phyloP scores from a whole-genome alignment of 768 basidiomycete species.

The Cyathus striatus region DNA sequence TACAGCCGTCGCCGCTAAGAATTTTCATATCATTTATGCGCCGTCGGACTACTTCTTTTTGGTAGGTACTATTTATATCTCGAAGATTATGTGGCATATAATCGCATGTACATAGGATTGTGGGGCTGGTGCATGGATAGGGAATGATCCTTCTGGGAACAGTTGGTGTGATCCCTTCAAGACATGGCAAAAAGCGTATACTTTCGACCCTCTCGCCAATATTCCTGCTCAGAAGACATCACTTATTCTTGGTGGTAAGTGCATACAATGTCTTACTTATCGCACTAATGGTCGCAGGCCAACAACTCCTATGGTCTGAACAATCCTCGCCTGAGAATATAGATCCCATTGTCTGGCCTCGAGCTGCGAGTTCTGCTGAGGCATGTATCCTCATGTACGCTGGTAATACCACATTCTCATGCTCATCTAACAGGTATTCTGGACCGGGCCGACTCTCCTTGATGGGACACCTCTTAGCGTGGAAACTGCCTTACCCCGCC shows the following conservation, averaged over 20 bases:
- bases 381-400: conserved; percentile 8
- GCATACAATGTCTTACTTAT: background rate
- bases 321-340: conserved; percentile 64
- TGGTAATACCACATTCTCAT: background rate
- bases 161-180: conserved; percentile 81
- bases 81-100: no score
- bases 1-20: background rate
- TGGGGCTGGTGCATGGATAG: conserved; percentile 70
- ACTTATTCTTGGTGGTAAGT: conserved; percentile 64
- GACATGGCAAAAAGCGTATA: conserved; percentile 72
- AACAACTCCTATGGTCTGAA: conserved; percentile 72
- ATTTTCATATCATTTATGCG: background rate
- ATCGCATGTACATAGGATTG: no score
- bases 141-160: conserved; percentile 38
- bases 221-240: conserved; percentile 42
- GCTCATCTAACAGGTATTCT: conserved; percentile 43
- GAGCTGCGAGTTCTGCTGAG: conserved; percentile 67
- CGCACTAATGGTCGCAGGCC: conserved; percentile 26
- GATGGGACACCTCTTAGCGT: conserved; percentile 45
- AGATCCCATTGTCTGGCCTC: conserved; percentile 67
- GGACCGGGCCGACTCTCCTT: conserved; percentile 54
- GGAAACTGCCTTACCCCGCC: no score
- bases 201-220: conserved; percentile 67
- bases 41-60: conserved; percentile 40
- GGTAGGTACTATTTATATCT: no score